Evolutionary conservation across 106 monocot genomes (phyloP).

Genomic region (Dioscorea zingiberensis): DNA sequence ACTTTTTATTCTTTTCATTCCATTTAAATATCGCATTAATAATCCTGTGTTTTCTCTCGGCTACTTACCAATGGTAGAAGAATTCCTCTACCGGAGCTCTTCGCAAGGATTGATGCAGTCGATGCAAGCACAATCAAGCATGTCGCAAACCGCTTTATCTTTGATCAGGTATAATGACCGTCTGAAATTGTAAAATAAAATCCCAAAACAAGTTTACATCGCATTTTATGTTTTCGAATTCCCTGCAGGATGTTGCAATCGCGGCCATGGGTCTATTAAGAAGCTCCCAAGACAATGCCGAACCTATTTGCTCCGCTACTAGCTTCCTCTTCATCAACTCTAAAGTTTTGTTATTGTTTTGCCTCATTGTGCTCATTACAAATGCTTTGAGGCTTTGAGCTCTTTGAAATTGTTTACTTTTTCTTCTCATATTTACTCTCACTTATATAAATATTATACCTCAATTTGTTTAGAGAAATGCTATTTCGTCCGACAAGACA

Average conservation of each 20-base stretch:
- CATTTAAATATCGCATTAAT: no score
- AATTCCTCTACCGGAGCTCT: constrained; percentile 75
- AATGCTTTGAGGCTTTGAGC: neutral
- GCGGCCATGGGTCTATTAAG: constrained; percentile 71
- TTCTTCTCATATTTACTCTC: neutral
- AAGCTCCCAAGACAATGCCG: constrained; percentile 76
- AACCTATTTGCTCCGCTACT: constrained; percentile 75
- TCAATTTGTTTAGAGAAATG: neutral
- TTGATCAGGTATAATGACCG: constrained; percentile 62
- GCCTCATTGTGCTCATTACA: neutral
- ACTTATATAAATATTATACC: no score
- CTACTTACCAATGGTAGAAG: constrained; percentile 83
- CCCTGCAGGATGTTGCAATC: constrained; percentile 70
- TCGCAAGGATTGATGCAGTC: constrained; percentile 98
- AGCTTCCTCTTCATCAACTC: neutral
- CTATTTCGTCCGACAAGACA: no score
- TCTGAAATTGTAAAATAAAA: no score
- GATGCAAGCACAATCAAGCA: constrained; percentile 83
- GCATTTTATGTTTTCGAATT: neutral
- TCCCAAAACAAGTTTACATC: no score
- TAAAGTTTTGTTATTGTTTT: neutral
- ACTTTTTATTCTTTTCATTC: no score
- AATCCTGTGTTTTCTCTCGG: constrained; percentile 23
- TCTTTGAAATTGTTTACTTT: neutral
- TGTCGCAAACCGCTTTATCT: constrained; percentile 96